These are phyloP conservation scores for Aegilops bicornis DNA, from an alignment of 176 grass and related monocot species.

Conservation along the genomic window DNA sequence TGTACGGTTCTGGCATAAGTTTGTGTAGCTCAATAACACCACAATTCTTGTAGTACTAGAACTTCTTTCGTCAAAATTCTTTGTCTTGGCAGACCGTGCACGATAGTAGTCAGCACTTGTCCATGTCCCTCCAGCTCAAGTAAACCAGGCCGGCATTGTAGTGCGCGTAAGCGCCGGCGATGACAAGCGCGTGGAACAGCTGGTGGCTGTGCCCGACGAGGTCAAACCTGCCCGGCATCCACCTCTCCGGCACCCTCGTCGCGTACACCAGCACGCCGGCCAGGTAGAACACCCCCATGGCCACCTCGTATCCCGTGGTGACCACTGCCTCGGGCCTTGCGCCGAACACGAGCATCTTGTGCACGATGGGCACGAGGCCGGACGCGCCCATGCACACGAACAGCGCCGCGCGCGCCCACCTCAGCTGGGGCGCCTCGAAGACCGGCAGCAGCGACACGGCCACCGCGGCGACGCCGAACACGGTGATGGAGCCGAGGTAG, in stretches of 20 bases:
- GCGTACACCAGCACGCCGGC: conserved; percentile 65
- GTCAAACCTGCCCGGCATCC: conserved; percentile 76
- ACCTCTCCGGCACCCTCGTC: conserved; percentile 68
- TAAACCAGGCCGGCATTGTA: conserved; percentile 68
- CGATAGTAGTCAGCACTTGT: conserved; percentile 32
- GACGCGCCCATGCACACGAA: conserved; percentile 71
- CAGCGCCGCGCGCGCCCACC: conserved; percentile 48
- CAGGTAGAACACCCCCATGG: conserved; percentile 55
- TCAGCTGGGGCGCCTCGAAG: conserved; percentile 56
- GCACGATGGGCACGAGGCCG: conserved; percentile 67
- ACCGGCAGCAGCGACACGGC: conserved; percentile 59
- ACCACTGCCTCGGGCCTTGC: conserved; percentile 54
- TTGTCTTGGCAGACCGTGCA: neutral
- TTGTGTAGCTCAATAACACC: neutral
- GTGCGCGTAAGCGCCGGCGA: conserved; percentile 73
- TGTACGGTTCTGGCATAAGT: neutral
- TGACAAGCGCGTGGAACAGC: conserved; percentile 72
- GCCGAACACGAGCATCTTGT: conserved; percentile 68
- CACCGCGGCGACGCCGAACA: conserved; percentile 45
- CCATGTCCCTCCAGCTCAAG: conserved; percentile 70
- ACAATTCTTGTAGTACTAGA: neutral
- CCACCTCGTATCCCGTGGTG: conserved; percentile 71
- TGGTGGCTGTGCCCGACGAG: conserved; percentile 77
- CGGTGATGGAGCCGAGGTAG: conserved; percentile 71
- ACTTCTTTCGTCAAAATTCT: neutral